Base-by-base conservation (phyloP, 2,329 filamentous ascomycete genomes). In the Colletotrichum filicis region DNA sequence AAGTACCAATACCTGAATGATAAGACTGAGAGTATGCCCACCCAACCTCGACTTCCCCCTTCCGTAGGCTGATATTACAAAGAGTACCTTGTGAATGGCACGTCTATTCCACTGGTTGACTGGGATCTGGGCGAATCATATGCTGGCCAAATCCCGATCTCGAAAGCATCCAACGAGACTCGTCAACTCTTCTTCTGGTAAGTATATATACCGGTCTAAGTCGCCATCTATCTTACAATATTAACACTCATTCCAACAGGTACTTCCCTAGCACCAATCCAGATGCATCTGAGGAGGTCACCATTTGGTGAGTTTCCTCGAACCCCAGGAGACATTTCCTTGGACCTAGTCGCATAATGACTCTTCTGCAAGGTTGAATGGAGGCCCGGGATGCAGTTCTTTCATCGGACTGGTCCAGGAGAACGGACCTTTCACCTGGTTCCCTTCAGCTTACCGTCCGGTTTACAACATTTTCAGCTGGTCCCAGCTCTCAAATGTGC, bases 391-490 rank as follows among this genome's bases (percentile, higher is more conserved):
- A 37, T 90, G 87, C 76, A 86, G 85, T 37, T 93, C 91, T 1
- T 85, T 94, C 14, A 87, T 91, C 75, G 93, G 92, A 5, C 84
- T 95, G 2, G 79, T 96, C 14, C 92, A 94, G 65, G 94, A 95
- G 76, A 95, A 95, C 77, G 93, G 94, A 0, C 92, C 93, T 0
- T 92, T 94, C 77, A 71, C 88, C 2, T 94, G 92, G 92, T 89
- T 92, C 78, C 86, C 89, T 19, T 94, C 94, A 32, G 95, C 93
- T 0, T 88, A 86, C 69, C 85, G 87, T 19, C 93, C 93, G 0
- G 86, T 85, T 53, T 83, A 84, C 22, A 80, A 84, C 57, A 80
- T 77, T 37, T 83, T 82, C 76, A 83, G 80, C 63, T 85, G 79
- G 80, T 86, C 85, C 74, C 79, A 78, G 16, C 80, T 81, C 46